Percentiles rank a stretch among this genome's conserved stretches.
Evolutionary conservation across 805 yeast species (phyloP).

Genomic region (Saccharomycopsis guyanensis): DNA sequence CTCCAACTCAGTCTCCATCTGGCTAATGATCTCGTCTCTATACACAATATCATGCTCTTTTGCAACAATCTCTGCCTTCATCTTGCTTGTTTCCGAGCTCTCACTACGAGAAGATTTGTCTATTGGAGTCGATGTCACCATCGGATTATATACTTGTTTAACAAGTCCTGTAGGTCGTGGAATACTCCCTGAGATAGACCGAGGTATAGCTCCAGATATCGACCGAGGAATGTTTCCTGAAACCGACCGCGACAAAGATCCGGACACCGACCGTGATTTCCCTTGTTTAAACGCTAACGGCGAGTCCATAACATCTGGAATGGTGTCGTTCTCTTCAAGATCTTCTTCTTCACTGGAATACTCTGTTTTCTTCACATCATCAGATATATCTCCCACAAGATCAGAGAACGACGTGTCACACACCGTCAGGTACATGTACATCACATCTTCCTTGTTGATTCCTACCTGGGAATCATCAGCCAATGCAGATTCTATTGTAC

Average conservation of each 20-base stretch:
- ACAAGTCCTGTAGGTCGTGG: too few relatives aligned
- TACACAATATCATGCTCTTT: conserved; percentile 10
- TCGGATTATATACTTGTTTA: too few relatives aligned
- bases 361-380: background rate
- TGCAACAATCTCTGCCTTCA: background rate
- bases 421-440: background rate
- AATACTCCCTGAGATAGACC: background rate
- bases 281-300: conserved; percentile 1
- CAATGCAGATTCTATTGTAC: background rate
- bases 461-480: background rate
- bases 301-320: background rate
- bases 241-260: background rate
- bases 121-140: background rate
- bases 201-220: background rate
- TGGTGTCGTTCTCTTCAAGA: background rate
- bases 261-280: background rate
- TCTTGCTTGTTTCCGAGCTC: background rate
- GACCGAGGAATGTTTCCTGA: background rate
- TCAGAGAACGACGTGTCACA: background rate
- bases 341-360: background rate
- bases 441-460: conserved; percentile 2
- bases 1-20: background rate
- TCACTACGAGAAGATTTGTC: background rate
- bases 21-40: conserved; percentile 4
- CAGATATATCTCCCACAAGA: background rate